A percentile compares a stretch with the other conserved stretches of the same genome.
These are phyloP conservation scores for Neurospora africana DNA, from an alignment of 495 filamentous ascomycete species.

Conservation along the genomic window DNA sequence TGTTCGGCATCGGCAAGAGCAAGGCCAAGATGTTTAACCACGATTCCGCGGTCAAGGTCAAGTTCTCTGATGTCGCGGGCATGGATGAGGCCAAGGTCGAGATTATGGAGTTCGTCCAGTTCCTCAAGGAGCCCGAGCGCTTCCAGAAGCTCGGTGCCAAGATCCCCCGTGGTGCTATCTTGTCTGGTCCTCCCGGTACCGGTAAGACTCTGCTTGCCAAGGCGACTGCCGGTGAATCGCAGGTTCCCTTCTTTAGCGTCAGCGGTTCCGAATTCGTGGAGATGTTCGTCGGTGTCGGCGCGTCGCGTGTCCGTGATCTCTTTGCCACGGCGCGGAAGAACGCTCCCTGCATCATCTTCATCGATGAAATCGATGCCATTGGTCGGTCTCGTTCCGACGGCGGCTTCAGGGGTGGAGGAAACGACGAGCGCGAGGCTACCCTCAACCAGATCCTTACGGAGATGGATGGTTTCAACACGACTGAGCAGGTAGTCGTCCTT, in stretches of 20 bases:
- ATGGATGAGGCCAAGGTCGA: slow-evolving; percentile 98
- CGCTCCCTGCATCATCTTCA: slow-evolving; percentile 97
- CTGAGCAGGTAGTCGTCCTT: slow-evolving; percentile 94
- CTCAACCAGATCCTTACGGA: slow-evolving; percentile 97
- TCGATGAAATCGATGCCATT: slow-evolving; percentile 98
- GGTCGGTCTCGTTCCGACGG: slow-evolving; percentile 74
- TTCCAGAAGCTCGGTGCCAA: slow-evolving; percentile 94
- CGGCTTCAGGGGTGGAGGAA: slow-evolving; percentile 68
- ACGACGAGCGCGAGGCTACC: slow-evolving; percentile 92
- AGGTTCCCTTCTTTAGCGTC: slow-evolving; percentile 94
- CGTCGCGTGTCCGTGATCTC: slow-evolving; percentile 86
- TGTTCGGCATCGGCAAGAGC: slow-evolving; percentile 93
- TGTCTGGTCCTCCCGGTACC: slow-evolving; percentile 92
- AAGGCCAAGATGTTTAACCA: slow-evolving; percentile 95
- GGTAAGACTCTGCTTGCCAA: slow-evolving; percentile 97
- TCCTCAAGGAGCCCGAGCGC: slow-evolving; percentile 78
- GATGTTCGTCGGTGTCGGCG: slow-evolving; percentile 98
- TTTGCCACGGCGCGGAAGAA: slow-evolving; percentile 93
- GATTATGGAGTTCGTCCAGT: slow-evolving; percentile 99
- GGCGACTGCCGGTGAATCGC: slow-evolving; percentile 94
- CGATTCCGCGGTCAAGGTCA: slow-evolving; percentile 88
- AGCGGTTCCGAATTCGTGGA: slow-evolving; percentile 98
- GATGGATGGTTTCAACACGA: slow-evolving; percentile 98
- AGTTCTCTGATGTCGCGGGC: slow-evolving; percentile 93
- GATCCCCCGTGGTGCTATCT: slow-evolving; percentile 91